Conservation (phyloP, 371 early-diverging fungal species). For the Parasitella parasitica region DNA sequence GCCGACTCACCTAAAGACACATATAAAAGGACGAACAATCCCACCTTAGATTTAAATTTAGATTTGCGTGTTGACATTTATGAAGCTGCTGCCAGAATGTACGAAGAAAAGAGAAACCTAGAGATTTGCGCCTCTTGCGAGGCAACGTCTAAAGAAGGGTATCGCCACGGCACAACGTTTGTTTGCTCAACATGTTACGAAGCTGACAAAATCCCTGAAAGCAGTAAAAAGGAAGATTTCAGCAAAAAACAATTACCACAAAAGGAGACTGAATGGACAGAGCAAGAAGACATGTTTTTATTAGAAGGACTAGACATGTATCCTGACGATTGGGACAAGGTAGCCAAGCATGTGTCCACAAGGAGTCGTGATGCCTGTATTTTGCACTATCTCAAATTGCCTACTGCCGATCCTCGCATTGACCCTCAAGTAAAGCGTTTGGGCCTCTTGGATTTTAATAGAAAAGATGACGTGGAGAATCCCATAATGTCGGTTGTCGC, state of each 20-base stretch:
- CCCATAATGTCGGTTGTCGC: constrained; percentile 96
- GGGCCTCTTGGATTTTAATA: constrained; percentile 48
- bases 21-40: neutral
- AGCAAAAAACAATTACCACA: neutral
- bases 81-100: neutral
- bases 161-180: neutral
- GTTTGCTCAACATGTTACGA: constrained; percentile 13
- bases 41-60: constrained; percentile 13
- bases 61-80: constrained; percentile 25
- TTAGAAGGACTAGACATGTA: constrained; percentile 47
- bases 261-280: constrained; percentile 31
- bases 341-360: constrained; percentile 42
- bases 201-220: neutral
- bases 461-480: constrained; percentile 78
- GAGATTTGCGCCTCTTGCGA: neutral
- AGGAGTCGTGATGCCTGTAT: constrained; percentile 46
- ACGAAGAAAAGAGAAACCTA: neutral
- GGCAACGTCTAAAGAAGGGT: neutral
- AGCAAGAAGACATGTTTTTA: constrained; percentile 41
- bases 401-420: constrained; percentile 70
- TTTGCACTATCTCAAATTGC: constrained; percentile 41
- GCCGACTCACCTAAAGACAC: neutral
- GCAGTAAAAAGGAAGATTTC: constrained; percentile 18
- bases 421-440: constrained; percentile 39
- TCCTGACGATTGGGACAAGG: constrained; percentile 38